Conservation (phyloP, 495 filamentous ascomycete genomes). For the Rostrohypoxylon terebratum region DNA sequence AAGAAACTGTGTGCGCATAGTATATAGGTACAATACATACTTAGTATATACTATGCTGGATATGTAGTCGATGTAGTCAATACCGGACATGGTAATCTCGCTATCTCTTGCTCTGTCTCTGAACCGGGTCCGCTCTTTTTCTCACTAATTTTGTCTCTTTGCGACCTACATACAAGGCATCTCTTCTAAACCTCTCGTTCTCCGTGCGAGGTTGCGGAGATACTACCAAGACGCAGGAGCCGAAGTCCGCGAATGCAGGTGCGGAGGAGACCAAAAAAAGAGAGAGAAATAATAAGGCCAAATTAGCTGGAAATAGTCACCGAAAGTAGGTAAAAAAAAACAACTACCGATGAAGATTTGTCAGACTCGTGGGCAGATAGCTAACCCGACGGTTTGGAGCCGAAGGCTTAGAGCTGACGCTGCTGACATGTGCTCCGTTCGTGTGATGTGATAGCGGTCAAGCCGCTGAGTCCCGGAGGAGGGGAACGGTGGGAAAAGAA, state of each 20-base stretch:
- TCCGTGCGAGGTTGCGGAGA: background rate
- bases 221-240: background rate
- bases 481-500: background rate
- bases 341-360: constrained; percentile 40
- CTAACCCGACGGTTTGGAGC: constrained; percentile 42
- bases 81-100: background rate
- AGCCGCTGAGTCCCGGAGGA: background rate
- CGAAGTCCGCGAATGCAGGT: background rate
- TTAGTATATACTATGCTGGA: too few relatives aligned
- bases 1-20: constrained; percentile 2
- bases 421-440: constrained; percentile 28
- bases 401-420: constrained; percentile 41
- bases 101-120: constrained; percentile 4
- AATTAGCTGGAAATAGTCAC: background rate
- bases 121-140: constrained; percentile 1
- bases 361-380: constrained; percentile 27
- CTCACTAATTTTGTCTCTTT: background rate
- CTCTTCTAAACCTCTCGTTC: background rate
- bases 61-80: too few relatives aligned
- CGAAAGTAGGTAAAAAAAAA: background rate
- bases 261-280: background rate
- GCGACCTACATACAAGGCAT: background rate
- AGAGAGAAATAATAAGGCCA: background rate
- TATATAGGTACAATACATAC: too few relatives aligned
- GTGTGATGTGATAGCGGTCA: constrained; percentile 33